Conservation (phyloP, 148 eudicot species). For the Chenopodium album region DNA sequence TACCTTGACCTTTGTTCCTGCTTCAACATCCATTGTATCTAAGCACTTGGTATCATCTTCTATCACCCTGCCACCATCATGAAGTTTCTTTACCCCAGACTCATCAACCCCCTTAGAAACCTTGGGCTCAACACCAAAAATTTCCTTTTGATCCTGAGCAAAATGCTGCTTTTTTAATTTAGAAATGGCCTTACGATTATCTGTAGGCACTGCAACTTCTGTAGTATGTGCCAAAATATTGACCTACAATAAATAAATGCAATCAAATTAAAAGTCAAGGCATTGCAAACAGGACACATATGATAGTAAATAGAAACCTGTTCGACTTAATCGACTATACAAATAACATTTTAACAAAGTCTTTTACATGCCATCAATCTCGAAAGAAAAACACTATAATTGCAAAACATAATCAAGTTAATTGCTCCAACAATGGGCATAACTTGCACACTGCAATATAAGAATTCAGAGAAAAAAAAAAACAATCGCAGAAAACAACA, state of each 20-base stretch:
- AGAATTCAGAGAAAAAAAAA: background rate
- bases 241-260: slow-evolving; percentile 33
- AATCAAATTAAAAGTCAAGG: too few species aligned
- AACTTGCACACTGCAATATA: background rate
- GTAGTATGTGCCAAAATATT: slow-evolving; percentile 64
- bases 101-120: background rate
- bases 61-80: background rate
- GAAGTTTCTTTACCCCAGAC: background rate
- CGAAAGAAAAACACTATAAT: too few species aligned
- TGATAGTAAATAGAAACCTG: too few species aligned
- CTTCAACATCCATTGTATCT: background rate
- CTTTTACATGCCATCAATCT: background rate
- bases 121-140: slow-evolving; percentile 28
- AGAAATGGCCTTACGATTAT: slow-evolving; percentile 23
- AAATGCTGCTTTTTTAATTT: slow-evolving; percentile 32
- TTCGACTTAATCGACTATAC: too few species aligned
- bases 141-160: slow-evolving; percentile 46
- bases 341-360: background rate
- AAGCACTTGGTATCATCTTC: background rate
- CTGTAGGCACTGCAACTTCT: slow-evolving; percentile 24
- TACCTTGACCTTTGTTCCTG: too few species aligned
- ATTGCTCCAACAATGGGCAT: background rate
- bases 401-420: background rate
- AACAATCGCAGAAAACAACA: background rate
- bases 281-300: background rate